Base-by-base conservation (phyloP, 1,284 basidiomycete species). In the Microbotryomycetes sp. region DNA sequence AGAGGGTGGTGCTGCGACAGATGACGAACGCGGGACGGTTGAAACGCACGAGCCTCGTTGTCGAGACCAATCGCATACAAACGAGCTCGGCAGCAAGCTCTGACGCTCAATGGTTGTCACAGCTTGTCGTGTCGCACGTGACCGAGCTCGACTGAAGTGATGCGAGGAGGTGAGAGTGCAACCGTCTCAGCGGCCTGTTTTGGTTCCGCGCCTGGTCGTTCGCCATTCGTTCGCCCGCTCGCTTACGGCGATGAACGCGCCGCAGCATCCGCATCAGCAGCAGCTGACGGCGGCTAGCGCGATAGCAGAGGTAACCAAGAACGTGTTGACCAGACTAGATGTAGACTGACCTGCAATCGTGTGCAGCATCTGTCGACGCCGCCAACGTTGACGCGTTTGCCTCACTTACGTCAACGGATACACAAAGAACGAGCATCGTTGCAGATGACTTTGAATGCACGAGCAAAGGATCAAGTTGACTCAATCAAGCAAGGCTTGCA, bases 401-500 rank as follows among this genome's bases (percentile, higher is more conserved):
- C 65, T 12, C 42, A 64, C 9, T 59, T 69, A 4, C 58, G 67
- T 2, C 65, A 64, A 14, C 57, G 65, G 4, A 67, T 69, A 4
- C 56, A 61, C 3, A 69, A 69, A 52, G 67, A 69, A 30, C 67
- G 67, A 30, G 53, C 65, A 16, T 63, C 64, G 25, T 46, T 69
- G 3, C 63, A 67, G 54, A 56, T 57, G 32, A 62, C 65, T 26
- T 60, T 69, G 54, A 58, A 60, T 19, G 57, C 58, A 19, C 42
- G 92, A 16, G 92, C 96, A 62, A 92, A 90, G 74, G 90, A 94
- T 65, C 94, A 97, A 76, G 81, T 98, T 7, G 88, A 93, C 72
- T 85, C 90, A 0, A 97, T 92, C 9, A 80, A 92, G 51, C 88
- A 93, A 63, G 94, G 92, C 0, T 81, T 98, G 60, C 80, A 87